These are phyloP conservation scores for Leccinum olivaceopallidum DNA, from an alignment of 768 basidiomycete genomes.

Conservation along the genomic window DNA sequence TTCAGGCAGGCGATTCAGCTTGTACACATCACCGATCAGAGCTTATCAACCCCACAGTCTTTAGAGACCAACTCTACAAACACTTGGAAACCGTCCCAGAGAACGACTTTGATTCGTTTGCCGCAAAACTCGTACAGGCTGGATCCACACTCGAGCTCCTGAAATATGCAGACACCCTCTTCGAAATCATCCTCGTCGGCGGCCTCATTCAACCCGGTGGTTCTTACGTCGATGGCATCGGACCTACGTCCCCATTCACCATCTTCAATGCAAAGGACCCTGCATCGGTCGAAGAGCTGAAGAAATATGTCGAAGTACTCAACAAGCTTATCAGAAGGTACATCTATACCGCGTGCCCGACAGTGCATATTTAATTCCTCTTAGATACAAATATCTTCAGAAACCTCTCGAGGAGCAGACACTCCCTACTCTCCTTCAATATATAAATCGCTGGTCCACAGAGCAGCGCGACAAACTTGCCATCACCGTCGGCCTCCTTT, in stretches of 20 bases:
- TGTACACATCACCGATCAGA: conserved; percentile 1
- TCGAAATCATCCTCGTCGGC: conserved; percentile 94
- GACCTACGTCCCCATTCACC: conserved; percentile 85
- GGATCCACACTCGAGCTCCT: conserved; percentile 92
- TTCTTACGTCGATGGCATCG: conserved; percentile 83
- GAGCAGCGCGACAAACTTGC: conserved; percentile 82
- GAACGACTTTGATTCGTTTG: conserved; percentile 80
- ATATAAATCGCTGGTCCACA: conserved; percentile 80
- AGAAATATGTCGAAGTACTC: conserved; percentile 91
- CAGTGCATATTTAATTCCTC: conserved; percentile 2
- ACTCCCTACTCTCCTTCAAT: conserved; percentile 84
- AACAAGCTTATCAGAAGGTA: conserved; percentile 96
- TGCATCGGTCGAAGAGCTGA: conserved; percentile 80
- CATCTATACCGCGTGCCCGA: conserved; percentile 15
- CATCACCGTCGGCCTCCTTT: conserved; percentile 75
- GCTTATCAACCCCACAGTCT: conserved; percentile 51
- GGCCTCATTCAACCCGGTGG: conserved; percentile 97
- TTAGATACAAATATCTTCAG: conserved; percentile 98
- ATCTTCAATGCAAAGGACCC: conserved; percentile 81
- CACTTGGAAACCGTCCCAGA: conserved; percentile 81
- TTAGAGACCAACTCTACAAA: conserved; percentile 92
- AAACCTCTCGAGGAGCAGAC: conserved; percentile 89
- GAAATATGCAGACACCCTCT: conserved; percentile 96
- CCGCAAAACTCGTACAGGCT: conserved; percentile 85
- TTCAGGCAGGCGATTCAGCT: conserved; percentile 43